Evolutionary conservation across 2,329 filamentous ascomycete genomes (phyloP), one percentile per base, ranked within the genome.

Genomic region (Mollisiaceae sp.): DNA sequence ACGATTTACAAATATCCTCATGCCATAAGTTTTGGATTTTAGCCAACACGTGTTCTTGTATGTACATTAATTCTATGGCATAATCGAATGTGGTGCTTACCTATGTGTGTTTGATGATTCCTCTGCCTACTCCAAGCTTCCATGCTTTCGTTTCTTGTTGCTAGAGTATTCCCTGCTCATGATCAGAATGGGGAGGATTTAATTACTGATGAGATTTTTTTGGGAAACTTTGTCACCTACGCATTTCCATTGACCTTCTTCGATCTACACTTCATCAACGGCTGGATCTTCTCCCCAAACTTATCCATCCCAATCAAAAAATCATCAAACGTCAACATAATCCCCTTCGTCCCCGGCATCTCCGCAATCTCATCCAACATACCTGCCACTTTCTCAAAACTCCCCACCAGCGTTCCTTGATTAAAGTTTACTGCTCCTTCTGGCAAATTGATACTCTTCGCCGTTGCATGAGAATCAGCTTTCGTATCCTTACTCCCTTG

Each of bases 311-410:
- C 75, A 39, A 67, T 39, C 52, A 76, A 60, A 64, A 75, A 77
- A 54, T 77, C 75, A 64, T 76, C 75, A 63, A 77, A 77, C 2
- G 70, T 71, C 56, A 77, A 68, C 76, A 76, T 77, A 36, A 77
- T 75, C 9, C 75, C 75, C 68, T 77, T 75, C n/a, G 73, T 77
- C 2, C 75, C 75, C 15, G 70, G 69, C 12, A 75, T 70, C 18
- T 67, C 67, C 1, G 77, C 75, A 45, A 72, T 71, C 64, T 77
- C 72, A 62, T 78, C 77, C 20, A 78, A 68, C 72, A 77, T 73
- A 8, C 56, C 47, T 8, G 76, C 75, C 20, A 77, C 68, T 45
- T 68, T 74, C 59, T 67, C 71, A 60, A 73, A 75, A 1, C 68
- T 71, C n/a, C 74, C 75, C 8, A 75, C 62, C 5, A 77, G 60